Base-by-base conservation (phyloP, 2,329 filamentous ascomycete species). In the Trichoderma breve region DNA sequence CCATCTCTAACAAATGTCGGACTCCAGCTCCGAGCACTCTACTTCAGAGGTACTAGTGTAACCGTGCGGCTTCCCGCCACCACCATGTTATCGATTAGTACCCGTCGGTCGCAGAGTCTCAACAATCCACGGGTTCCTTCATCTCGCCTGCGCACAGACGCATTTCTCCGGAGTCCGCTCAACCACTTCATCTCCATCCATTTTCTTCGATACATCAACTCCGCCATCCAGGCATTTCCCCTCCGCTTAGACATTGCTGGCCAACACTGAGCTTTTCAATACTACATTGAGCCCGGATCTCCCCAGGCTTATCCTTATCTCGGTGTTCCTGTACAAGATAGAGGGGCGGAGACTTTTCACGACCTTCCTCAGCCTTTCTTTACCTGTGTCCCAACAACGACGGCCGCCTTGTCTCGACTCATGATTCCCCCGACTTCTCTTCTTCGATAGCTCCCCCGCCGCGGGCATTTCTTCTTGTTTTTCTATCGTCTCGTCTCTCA, bases 351-450 rank as follows among this genome's bases (percentile, higher is more conserved):
- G 57, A 70, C 67, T 36, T 43, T 62, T n/a, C 34, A 24, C 55
- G n/a, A n/a, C 53, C 8, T 8, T 32, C 43, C 47, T 36, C 43
- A 65, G 63, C 63, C 51, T 57, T 53, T 53, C 24, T 21, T 11
- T 21, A n/a, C 39, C 39, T 39, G 5, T 43, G 39, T 43, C 39
- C 39, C 47, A 30, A 36, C 67, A 34, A 34, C 30, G 39, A 70
- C 61, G 15, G n/a, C 5, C 6, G n/a, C 21, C 8, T 61, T 36
- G 30, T 36, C 53, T 39, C 26, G 62, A 39, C 74, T n/a, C 78
- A 80, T 73, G 72, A 30, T 71, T 68, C 30, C 64, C 36, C 58
- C 65, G 30, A 26, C 64, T 26, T 61, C 32, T 58, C 26, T 51
- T 36, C 24, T 71, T 61, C 70, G 58, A 61, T 73, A 69, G 63